These are phyloP conservation scores for Gleditsia sinensis DNA, from an alignment of 306 rosid species.

Conservation along the genomic window DNA sequence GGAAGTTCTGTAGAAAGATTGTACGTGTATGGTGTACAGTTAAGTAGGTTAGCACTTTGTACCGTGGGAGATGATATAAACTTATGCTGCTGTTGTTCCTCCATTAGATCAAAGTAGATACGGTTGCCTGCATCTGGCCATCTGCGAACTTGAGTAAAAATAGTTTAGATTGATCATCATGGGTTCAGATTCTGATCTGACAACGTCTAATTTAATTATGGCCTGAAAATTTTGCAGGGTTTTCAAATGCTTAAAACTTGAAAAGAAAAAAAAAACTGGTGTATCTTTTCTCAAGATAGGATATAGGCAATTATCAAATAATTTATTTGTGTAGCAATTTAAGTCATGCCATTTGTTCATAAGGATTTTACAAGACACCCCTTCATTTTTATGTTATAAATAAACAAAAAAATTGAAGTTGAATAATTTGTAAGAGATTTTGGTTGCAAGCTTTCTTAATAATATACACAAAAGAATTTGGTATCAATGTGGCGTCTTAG, in stretches of 20 bases:
- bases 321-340: too few relatives aligned
- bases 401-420: too few relatives aligned
- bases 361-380: too few relatives aligned
- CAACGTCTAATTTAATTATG: slow-evolving; percentile 16
- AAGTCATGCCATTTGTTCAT: too few relatives aligned
- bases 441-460: too few relatives aligned
- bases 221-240: not conserved
- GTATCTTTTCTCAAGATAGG: too few relatives aligned
- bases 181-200: not conserved
- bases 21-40: slow-evolving; percentile 31
- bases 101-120: too few relatives aligned
- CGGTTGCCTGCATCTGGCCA: not conserved
- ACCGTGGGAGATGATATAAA: slow-evolving; percentile 26
- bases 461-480: too few relatives aligned
- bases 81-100: slow-evolving; percentile 1
- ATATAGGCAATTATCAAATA: too few relatives aligned
- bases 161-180: not conserved
- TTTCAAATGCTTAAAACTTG: slow-evolving; percentile 7
- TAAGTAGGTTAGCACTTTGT: slow-evolving; percentile 37
- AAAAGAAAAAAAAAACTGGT: too few relatives aligned
- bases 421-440: too few relatives aligned
- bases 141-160: not conserved
- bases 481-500: not conserved
- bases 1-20: slow-evolving; percentile 26
- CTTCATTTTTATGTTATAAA: too few relatives aligned